phyloP scores from a whole-genome alignment of 1,284 basidiomycete species.

The Earliella scabrosa region DNA sequence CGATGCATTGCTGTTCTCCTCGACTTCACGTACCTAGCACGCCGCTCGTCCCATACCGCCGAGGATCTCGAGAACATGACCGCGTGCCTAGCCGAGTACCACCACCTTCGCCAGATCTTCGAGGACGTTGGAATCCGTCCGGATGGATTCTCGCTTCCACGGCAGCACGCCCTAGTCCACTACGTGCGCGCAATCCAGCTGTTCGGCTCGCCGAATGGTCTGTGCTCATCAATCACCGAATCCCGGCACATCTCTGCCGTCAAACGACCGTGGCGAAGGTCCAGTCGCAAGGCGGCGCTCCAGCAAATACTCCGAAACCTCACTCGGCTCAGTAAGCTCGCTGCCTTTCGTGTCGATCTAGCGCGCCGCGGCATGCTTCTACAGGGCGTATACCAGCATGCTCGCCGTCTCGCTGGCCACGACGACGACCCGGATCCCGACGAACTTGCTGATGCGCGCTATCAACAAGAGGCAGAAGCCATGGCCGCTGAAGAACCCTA shows the following conservation, averaged over 20 bases:
- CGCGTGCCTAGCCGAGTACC: conserved; percentile 4
- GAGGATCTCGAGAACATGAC: background rate
- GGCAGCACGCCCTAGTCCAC: conserved; percentile 22
- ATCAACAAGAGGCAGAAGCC: no score
- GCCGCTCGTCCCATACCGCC: background rate
- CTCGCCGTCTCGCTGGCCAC: no score
- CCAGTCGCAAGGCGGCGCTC: conserved; percentile 19
- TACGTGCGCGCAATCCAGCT: background rate
- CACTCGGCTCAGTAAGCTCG: conserved; percentile 14
- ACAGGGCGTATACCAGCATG: no score
- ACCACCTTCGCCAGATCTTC: conserved; percentile 15
- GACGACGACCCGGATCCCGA: no score
- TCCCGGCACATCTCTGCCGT: conserved; percentile 27
- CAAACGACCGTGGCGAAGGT: conserved; percentile 27
- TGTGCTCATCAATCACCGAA: conserved; percentile 30
- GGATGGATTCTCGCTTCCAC: conserved; percentile 17
- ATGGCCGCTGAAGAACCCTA: no score
- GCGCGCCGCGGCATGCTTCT: no score
- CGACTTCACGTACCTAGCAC: conserved; percentile 23
- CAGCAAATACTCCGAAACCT: conserved; percentile 23
- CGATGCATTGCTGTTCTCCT: conserved; percentile 4
- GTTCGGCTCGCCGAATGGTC: conserved; percentile 27
- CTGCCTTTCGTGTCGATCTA: conserved; percentile 4
- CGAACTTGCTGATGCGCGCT: no score
- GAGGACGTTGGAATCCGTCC: conserved; percentile 4